phyloP scores from a whole-genome alignment of 257 asterid species.

The Forsythia viridissima region DNA sequence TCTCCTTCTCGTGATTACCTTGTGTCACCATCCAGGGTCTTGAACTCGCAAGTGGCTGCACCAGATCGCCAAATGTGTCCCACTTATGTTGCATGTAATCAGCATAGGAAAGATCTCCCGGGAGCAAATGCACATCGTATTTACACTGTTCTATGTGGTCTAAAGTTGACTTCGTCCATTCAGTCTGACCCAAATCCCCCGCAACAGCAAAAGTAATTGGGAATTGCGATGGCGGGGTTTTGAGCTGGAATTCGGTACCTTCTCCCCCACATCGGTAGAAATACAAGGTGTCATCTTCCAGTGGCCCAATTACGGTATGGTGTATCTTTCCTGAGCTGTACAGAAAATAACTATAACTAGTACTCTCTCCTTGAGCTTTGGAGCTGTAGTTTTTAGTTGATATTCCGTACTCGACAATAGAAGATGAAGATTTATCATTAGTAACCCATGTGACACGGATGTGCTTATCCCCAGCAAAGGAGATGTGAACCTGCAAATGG shows the following conservation, averaged over 20 bases:
- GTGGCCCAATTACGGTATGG: constrained; percentile 85
- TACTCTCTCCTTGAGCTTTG: constrained; percentile 60
- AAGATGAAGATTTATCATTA: constrained; percentile 48
- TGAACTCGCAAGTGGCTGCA: constrained; percentile 91
- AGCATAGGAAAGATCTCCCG: constrained; percentile 96
- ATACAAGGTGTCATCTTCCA: constrained; percentile 56
- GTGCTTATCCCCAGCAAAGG: constrained; percentile 81
- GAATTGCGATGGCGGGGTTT: constrained; percentile 84
- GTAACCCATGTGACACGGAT: constrained; percentile 81
- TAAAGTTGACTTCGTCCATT: constrained; percentile 86
- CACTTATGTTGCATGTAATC: constrained; percentile 76
- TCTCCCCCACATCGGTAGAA: constrained; percentile 81
- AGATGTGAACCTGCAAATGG: constrained; percentile 75
- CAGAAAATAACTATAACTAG: constrained; percentile 57
- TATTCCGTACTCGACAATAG: constrained; percentile 77
- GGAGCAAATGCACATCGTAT: constrained; percentile 80
- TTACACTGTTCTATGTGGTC: constrained; percentile 63
- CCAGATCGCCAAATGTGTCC: constrained; percentile 94
- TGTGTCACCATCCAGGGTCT: constrained; percentile 99
- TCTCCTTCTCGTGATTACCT: constrained; percentile 92
- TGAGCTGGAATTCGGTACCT: constrained; percentile 78
- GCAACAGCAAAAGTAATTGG: constrained; percentile 89
- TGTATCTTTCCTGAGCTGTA: constrained; percentile 82
- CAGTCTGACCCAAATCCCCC: constrained; percentile 96
- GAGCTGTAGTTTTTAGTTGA: constrained; percentile 55